These are phyloP conservation scores for Pichia paraexigua DNA, from an alignment of 805 yeast species.

Conservation along the genomic window DNA sequence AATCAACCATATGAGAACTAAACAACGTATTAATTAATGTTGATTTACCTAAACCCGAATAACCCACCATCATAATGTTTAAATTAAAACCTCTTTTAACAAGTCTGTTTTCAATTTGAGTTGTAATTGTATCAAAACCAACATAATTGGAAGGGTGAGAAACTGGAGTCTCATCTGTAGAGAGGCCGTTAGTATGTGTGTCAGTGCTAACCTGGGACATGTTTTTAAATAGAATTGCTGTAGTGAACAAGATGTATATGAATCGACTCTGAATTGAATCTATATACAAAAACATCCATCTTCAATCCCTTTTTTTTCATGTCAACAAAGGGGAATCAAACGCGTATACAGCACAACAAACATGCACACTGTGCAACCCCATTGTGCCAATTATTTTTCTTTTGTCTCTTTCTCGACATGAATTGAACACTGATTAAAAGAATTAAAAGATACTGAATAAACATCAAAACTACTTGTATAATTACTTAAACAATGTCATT, in stretches of 20 bases:
- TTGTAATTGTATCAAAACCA: constrained; percentile 94
- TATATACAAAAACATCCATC: background rate
- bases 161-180: constrained; percentile 1
- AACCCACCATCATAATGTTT: constrained; percentile 90
- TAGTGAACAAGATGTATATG: background rate
- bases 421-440: background rate
- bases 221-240: background rate
- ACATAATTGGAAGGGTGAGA: constrained; percentile 70
- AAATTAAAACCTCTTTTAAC: constrained; percentile 91
- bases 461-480: background rate
- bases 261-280: background rate
- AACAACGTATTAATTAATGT: constrained; percentile 88
- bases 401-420: background rate
- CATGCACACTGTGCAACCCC: background rate
- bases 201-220: background rate
- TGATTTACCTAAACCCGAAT: constrained; percentile 90
- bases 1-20: constrained; percentile 66
- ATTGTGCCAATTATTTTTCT: background rate
- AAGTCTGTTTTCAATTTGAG: constrained; percentile 88
- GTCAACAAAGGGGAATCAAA: background rate
- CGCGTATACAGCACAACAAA: background rate
- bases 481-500: constrained; percentile 8
- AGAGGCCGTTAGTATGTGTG: background rate
- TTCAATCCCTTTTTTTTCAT: background rate
- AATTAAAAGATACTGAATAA: background rate